Base-by-base conservation (phyloP, 2,329 filamentous ascomycete species). In the Ilyonectria sp. region DNA sequence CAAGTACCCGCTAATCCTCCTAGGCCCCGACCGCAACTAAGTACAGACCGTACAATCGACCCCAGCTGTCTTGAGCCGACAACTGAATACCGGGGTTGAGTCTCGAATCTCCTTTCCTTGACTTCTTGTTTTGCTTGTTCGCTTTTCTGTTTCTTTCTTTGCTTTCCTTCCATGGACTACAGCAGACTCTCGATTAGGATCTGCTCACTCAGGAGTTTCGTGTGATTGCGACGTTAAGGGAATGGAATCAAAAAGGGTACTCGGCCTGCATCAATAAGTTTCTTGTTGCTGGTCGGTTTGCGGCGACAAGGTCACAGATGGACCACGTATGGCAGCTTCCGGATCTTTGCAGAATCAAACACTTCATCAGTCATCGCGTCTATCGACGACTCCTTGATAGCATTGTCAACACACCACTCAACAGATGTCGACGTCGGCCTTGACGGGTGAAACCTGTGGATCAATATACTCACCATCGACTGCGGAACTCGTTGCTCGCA, bases 261-360 rank as follows among this genome's bases (percentile, higher is more conserved):
- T 77, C 78, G 77, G 76, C 77, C 74, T 76, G 73, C 77, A 72
- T 73, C 79, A 77, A 74, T 78, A 75, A 75, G 70, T 75, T 76
- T 77, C 72, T 79, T 76, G 74, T 75, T 80, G 75, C 76, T 78
- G 75, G 78, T 79, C 79, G 75, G 75, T 76, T 76, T 79, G 76
- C 77, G 75, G 75, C 79, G 73, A 81, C 79, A 73, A 76, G 78
- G 72, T 79, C 76, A 76, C 78, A 73, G 76, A 79, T 77, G 79
- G 78, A 76, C 77, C 76, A 75, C 76, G 72, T 80, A 77, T 81
- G 78, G 75, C 80, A 81, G 76, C 79, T 78, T 79, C 78, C 79
- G 78, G 78, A 80, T 77, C 76, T 73, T 76, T 78, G 74, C 80
- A 81, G 69, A 82, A 78, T 80, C 76, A 81, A 79, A 79, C 76